Percentiles rank a stretch among this genome's conserved stretches.
Evolutionary conservation across 176 grass and related monocot genomes (phyloP).

Genomic region (Eleusine coracana): DNA sequence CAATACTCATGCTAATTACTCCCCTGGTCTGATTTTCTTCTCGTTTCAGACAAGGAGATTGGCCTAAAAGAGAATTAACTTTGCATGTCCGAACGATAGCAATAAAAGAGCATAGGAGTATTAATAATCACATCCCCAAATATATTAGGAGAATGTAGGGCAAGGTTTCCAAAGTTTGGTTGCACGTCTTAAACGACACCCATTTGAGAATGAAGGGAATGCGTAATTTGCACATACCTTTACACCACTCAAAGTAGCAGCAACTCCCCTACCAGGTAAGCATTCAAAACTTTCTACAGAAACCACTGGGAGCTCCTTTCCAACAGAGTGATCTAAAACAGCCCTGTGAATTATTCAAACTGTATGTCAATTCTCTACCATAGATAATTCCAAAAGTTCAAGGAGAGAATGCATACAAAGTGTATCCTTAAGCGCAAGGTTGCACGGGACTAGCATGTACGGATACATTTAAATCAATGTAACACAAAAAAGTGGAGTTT

Average conservation of each 20-base stretch:
- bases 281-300: conserved; percentile 91
- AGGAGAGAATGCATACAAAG: neutral
- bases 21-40: too few species aligned
- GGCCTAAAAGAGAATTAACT: too few species aligned
- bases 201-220: neutral
- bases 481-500: neutral
- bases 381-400: conserved; percentile 6
- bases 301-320: conserved; percentile 84
- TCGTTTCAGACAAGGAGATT: too few species aligned
- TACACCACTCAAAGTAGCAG: conserved; percentile 79
- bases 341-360: conserved; percentile 73
- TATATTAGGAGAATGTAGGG: conserved; percentile 9
- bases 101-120: too few species aligned
- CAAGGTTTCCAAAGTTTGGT: neutral
- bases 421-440: neutral
- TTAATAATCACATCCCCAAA: neutral
- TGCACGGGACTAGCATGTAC: conserved; percentile 4
- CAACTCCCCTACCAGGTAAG: conserved; percentile 89
- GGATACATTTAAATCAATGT: conserved; percentile 5
- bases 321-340: conserved; percentile 86
- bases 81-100: too few species aligned
- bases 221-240: conserved; percentile 56
- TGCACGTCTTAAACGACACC: neutral
- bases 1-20: neutral
- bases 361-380: conserved; percentile 40